These are phyloP conservation scores for Talaromyces islandicus DNA, from an alignment of 2,329 filamentous ascomycete genomes.

Conservation along the genomic window DNA sequence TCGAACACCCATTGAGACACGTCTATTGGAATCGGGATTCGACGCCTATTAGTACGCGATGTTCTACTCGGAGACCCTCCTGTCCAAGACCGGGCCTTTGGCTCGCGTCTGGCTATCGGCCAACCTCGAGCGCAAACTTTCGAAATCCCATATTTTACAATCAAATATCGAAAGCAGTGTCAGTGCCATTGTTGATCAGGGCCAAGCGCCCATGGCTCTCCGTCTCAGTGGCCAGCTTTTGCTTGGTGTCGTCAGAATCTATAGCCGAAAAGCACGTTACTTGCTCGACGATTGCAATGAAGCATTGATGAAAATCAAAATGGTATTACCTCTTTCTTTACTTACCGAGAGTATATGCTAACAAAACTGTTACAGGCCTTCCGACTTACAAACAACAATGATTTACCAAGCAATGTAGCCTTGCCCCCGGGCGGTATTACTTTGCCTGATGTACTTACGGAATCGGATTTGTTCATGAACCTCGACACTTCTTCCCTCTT, in stretches of 20 bases:
- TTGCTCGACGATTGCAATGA: slow-evolving; percentile 96
- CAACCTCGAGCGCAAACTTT: slow-evolving; percentile 96
- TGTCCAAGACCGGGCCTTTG: slow-evolving; percentile 94
- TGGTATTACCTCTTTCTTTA: slow-evolving; percentile 54
- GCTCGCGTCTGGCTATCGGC: slow-evolving; percentile 97
- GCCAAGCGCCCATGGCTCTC: slow-evolving; percentile 89
- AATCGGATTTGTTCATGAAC: slow-evolving; percentile 84
- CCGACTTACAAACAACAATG: slow-evolving; percentile 88
- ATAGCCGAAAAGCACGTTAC: slow-evolving; percentile 94
- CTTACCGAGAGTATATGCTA: background rate
- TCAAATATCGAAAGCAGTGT: slow-evolving; percentile 94
- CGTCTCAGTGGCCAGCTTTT: slow-evolving; percentile 90
- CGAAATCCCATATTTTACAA: slow-evolving; percentile 91
- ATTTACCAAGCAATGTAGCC: slow-evolving; percentile 77
- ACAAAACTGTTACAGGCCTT: slow-evolving; percentile 64
- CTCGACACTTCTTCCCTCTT: slow-evolving; percentile 77
- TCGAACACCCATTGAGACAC: background rate
- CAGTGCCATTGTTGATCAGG: slow-evolving; percentile 86
- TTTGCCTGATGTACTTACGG: slow-evolving; percentile 86
- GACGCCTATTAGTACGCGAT: slow-evolving; percentile 44
- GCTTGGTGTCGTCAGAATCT: slow-evolving; percentile 93
- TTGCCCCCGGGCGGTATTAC: slow-evolving; percentile 78
- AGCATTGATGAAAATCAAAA: slow-evolving; percentile 95
- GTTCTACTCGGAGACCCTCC: slow-evolving; percentile 96
- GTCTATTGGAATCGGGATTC: background rate